Conservation (phyloP, 768 basidiomycete genomes). For the Pleurotus platypus region DNA sequence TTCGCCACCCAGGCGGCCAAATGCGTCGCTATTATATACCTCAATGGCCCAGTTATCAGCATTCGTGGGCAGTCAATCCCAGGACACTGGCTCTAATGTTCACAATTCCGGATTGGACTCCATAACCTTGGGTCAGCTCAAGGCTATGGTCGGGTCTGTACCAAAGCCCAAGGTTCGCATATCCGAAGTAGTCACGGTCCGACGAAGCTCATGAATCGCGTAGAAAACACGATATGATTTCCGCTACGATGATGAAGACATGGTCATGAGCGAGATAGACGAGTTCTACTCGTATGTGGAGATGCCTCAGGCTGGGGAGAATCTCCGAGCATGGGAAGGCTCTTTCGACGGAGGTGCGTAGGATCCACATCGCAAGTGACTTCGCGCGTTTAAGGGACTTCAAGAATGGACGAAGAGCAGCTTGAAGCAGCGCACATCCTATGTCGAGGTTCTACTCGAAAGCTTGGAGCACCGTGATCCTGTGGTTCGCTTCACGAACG, state of each 20-base stretch:
- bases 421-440: slow-evolving; percentile 56
- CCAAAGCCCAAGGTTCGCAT: slow-evolving; percentile 71
- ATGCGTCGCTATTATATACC: slow-evolving; percentile 7
- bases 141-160: slow-evolving; percentile 62
- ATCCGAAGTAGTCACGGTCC: background rate
- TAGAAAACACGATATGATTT: slow-evolving; percentile 90
- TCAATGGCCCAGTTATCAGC: slow-evolving; percentile 16
- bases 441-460: slow-evolving; percentile 80
- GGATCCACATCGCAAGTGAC: background rate
- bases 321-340: slow-evolving; percentile 83
- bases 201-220: background rate
- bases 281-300: slow-evolving; percentile 98
- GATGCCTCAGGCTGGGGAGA: slow-evolving; percentile 86
- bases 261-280: slow-evolving; percentile 92
- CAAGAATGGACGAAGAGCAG: slow-evolving; percentile 78
- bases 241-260: slow-evolving; percentile 95
- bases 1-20: too few species aligned
- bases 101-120: slow-evolving; percentile 55
- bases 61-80: slow-evolving; percentile 22
- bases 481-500: slow-evolving; percentile 82
- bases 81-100: slow-evolving; percentile 21
- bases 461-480: slow-evolving; percentile 84
- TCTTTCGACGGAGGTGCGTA: slow-evolving; percentile 73
- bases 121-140: slow-evolving; percentile 79
- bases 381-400: slow-evolving; percentile 9